Base-by-base conservation (phyloP, 768 basidiomycete species). In the Boletellus ananiceps region DNA sequence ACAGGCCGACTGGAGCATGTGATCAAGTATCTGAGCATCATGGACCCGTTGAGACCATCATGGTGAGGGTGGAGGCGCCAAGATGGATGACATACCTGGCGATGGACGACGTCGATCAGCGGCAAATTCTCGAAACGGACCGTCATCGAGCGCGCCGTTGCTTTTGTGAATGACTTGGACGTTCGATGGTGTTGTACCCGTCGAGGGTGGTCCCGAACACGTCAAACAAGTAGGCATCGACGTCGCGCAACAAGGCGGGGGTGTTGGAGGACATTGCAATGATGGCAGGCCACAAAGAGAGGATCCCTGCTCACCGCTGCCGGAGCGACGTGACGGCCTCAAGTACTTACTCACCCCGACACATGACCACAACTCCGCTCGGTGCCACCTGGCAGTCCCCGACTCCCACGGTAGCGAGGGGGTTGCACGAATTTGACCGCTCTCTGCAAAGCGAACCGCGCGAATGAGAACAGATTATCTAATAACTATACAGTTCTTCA, bases 141-240 rank as follows among this genome's bases (percentile, higher is more conserved):
- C 57, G 46, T 2, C 34, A 21, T 27, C 16, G 2, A 68, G 16
- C 1, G 42, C 38, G 0, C 50, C 64, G 8, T 50, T 33, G 52
- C 55, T 58, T 4, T 40, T 48, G 12, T 36, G 50, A 16, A 51
- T 35, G 23, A 65, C 44, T 31, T 61, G 21, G 14, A n/a, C 57
- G 66, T 25, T 25, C 49, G 31, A 65, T 51, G 1, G 64, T 56
- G 2, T 55, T 57, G 52, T 59, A 59, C 64, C 66, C 80, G 51
- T 80, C 74, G 11, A 79, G 75, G 2, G 74, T 71, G 1, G 78
- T 80, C 4, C 78, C 78, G 40, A 80, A 72, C 13, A 75, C 72
- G 40, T 80, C 78, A 44, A 79, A 79, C 8, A 76, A 35, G 32
- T 74, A 68, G 7, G 67, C 75, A 29, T 78, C 71, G 19, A 79